Evolutionary conservation across 768 basidiomycete genomes (phyloP), one percentile per base, ranked within the genome.

Genomic region (Suillus paluster): DNA sequence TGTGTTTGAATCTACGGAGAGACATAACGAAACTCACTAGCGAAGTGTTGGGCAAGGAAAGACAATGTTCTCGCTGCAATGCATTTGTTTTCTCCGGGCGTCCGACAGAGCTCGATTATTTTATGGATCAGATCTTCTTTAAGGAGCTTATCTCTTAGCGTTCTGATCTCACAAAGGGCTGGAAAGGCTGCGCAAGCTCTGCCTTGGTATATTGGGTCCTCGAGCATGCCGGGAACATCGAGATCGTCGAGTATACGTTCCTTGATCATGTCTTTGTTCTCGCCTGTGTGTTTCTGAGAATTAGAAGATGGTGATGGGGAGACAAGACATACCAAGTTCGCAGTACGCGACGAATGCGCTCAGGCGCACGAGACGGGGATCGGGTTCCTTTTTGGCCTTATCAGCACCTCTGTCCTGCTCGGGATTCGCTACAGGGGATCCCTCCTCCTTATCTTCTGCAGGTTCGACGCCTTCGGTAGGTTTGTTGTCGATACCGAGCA

Each of bases 141-240:
- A 12, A 70, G 55, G 14, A 75, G 33, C 17, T 52, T 52, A 0
- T 30, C 23, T 45, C 50, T 66, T 36, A 75, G 44, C 1, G 63
- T 60, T 4, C 21, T 0, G 17, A 63, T 59, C 44, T 72, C 70
- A 61, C 68, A 75, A 42, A 74, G 71, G 8, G 73, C 68, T 0
- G 74, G 74, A 5, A 74, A 36, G 46, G 63, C 75, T 6, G 64
- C 66, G 65, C 74, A 75, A 38, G 65, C 73, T 3, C 71, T 72
- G 46, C 44, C 21, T 36, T 62, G 61, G 9, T n/a, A n/a, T 8
- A 57, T 64, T 49, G 53, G 34, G 10, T 70, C 44, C 5, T 39
- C 45, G 30, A 74, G 63, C 23, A 75, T 63, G 5, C 23, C 54
- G 9, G 64, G 48, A 2, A 73, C 46, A 14, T 72, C 67, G 17